Conservation (phyloP, 306 rosid genomes). For the Acacia acuminata region DNA sequence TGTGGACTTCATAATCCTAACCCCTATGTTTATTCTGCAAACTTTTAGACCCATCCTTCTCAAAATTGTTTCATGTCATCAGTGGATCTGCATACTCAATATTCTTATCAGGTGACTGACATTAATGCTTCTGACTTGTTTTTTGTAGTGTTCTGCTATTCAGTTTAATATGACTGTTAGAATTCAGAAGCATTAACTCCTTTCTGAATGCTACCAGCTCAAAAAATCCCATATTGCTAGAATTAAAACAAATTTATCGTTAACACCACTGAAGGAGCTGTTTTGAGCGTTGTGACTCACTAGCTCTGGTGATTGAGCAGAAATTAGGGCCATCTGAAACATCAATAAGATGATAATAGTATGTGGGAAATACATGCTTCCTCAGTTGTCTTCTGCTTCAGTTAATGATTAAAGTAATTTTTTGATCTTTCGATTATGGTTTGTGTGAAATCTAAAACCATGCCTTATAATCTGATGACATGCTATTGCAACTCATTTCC, state of each 20-base stretch:
- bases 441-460: background rate
- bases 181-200: constrained; percentile 7
- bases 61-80: constrained; percentile 93
- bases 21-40: background rate
- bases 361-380: background rate
- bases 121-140: constrained; percentile 11
- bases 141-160: constrained; percentile 12
- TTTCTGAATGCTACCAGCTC: constrained; percentile 13
- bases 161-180: constrained; percentile 16
- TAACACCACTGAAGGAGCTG: constrained; percentile 11
- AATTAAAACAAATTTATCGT: constrained; percentile 21
- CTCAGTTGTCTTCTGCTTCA: background rate
- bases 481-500: background rate
- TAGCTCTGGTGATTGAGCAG: background rate
- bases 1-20: constrained; percentile 30
- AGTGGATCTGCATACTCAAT: constrained; percentile 85
- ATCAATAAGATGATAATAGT: background rate
- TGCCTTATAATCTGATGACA: background rate
- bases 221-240: background rate
- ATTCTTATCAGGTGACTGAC: constrained; percentile 73
- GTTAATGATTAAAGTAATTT: background rate
- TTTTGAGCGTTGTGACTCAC: background rate
- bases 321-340: background rate
- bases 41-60: constrained; percentile 80
- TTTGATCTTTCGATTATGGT: background rate